Evolutionary conservation across 192 early-diverging fungal genomes (phyloP).

Genomic region (Coemansia sp.): DNA sequence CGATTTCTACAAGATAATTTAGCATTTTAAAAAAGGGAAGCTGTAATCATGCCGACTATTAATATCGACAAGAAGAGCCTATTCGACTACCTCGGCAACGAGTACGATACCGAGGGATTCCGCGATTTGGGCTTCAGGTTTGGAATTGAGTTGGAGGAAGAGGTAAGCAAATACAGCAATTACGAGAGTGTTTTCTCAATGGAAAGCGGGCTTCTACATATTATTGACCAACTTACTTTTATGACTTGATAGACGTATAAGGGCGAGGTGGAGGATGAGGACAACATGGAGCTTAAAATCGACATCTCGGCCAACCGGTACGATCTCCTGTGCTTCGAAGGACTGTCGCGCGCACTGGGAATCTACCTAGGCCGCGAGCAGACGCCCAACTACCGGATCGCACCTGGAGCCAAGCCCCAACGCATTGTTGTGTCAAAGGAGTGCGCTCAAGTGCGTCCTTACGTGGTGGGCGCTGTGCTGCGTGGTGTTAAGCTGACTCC

Average conservation of each 20-base stretch:
- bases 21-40: background rate
- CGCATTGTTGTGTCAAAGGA: slow-evolving; percentile 55
- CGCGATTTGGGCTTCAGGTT: slow-evolving; percentile 98
- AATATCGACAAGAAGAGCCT: slow-evolving; percentile 90
- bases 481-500: slow-evolving; percentile 84
- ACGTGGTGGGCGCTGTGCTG: slow-evolving; percentile 88
- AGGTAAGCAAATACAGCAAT: slow-evolving; percentile 66
- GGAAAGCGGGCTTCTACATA: background rate
- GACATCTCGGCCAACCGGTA: slow-evolving; percentile 99
- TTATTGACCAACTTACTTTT: background rate
- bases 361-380: slow-evolving; percentile 77
- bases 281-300: slow-evolving; percentile 88
- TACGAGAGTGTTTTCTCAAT: background rate
- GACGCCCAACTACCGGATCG: slow-evolving; percentile 37
- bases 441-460: slow-evolving; percentile 84
- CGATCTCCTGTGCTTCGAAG: slow-evolving; percentile 97
- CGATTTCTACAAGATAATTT: slow-evolving; percentile 8
- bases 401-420: slow-evolving; percentile 25
- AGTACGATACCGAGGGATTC: slow-evolving; percentile 83
- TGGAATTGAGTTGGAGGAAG: slow-evolving; percentile 99
- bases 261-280: slow-evolving; percentile 46
- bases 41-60: slow-evolving; percentile 90
- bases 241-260: slow-evolving; percentile 34
- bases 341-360: slow-evolving; percentile 86
- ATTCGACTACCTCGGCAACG: slow-evolving; percentile 77